Evolutionary conservation across 257 asterid genomes (phyloP).

Genomic region (Nicotiana otophora): DNA sequence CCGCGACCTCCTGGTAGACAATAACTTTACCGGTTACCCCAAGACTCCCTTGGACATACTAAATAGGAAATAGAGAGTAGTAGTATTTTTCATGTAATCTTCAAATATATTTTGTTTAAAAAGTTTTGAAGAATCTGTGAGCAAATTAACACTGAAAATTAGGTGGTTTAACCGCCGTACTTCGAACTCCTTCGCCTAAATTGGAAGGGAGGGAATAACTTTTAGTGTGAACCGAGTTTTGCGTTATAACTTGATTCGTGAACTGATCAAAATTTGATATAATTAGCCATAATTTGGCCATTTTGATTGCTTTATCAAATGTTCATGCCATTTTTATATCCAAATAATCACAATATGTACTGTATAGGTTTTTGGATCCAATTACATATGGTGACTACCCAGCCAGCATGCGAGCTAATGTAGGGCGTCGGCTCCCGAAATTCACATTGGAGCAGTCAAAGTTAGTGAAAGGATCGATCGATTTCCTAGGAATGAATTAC

Average conservation of each 20-base stretch:
- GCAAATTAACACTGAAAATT: background rate
- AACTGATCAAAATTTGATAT: background rate
- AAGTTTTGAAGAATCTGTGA: background rate
- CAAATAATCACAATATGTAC: background rate
- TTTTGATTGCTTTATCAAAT: background rate
- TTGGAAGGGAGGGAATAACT: background rate
- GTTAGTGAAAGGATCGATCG: conserved; percentile 16
- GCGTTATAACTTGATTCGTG: background rate
- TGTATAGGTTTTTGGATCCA: conserved; percentile 25
- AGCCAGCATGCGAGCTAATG: conserved; percentile 16
- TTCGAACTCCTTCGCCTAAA: background rate
- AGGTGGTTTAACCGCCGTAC: background rate
- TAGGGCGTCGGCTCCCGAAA: conserved; percentile 20
- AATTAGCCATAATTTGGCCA: background rate
- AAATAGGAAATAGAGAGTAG: background rate
- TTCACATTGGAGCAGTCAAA: conserved; percentile 16
- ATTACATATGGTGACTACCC: conserved; percentile 25
- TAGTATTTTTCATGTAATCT: background rate
- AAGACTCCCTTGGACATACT: too few relatives aligned
- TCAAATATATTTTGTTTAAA: background rate
- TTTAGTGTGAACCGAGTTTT: background rate
- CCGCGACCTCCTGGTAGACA: too few relatives aligned
- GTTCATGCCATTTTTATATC: background rate
- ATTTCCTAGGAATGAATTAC: conserved; percentile 25
- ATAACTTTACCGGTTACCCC: too few relatives aligned